Conservation (phyloP, 2,329 filamentous ascomycete species). For the Curvularia hawaiiensis region DNA sequence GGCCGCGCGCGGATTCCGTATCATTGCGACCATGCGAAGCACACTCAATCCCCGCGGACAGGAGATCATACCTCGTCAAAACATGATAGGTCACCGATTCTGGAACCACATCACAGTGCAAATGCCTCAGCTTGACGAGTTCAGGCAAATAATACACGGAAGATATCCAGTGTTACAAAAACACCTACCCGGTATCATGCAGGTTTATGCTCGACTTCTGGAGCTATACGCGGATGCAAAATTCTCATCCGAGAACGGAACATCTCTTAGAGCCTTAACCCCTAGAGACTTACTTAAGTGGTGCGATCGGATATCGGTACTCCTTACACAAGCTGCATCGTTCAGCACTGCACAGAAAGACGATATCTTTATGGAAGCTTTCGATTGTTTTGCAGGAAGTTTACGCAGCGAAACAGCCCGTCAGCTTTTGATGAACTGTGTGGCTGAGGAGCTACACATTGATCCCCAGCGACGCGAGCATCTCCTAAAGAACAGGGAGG, state of each 20-base stretch:
- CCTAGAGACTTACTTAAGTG: slow-evolving; percentile 88
- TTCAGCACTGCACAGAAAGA: slow-evolving; percentile 74
- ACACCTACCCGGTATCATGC: slow-evolving; percentile 61
- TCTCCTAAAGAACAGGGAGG: slow-evolving; percentile 74
- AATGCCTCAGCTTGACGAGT: slow-evolving; percentile 69
- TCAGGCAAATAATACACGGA: slow-evolving; percentile 73
- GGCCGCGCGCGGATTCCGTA: slow-evolving; percentile 82
- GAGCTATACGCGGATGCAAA: slow-evolving; percentile 49
- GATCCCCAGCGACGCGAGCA: slow-evolving; percentile 81
- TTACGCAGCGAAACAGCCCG: slow-evolving; percentile 70
- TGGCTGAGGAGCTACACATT: slow-evolving; percentile 87
- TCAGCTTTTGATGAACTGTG: slow-evolving; percentile 65
- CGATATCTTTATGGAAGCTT: slow-evolving; percentile 89
- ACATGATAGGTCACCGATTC: slow-evolving; percentile 80
- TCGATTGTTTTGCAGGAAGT: slow-evolving; percentile 89
- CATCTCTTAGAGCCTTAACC: slow-evolving; percentile 65
- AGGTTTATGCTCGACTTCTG: slow-evolving; percentile 57
- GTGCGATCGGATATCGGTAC: slow-evolving; percentile 75
- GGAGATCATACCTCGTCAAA: slow-evolving; percentile 69
- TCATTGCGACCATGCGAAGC: slow-evolving; percentile 90
- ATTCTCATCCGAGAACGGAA: slow-evolving; percentile 59
- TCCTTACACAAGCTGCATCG: slow-evolving; percentile 66
- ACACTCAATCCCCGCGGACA: slow-evolving; percentile 67
- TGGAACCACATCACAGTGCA: slow-evolving; percentile 80
- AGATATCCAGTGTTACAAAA: slow-evolving; percentile 72